Evolutionary conservation across 1,139 yeast genomes (phyloP).

Genomic region (Magnusiomyces ingens): DNA sequence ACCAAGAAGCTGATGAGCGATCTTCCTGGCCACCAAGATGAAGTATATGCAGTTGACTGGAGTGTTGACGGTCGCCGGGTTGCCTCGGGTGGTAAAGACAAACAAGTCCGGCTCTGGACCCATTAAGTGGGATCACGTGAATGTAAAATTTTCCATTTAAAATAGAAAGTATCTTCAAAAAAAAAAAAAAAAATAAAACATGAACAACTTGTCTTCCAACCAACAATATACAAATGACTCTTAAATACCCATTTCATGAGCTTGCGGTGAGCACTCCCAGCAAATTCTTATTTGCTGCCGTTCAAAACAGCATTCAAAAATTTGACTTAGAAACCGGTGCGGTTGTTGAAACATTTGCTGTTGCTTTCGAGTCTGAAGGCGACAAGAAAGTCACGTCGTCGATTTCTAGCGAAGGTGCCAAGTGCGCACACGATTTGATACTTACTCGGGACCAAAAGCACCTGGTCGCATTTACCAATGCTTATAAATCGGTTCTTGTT

Average conservation of each 20-base stretch:
- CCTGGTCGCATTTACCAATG: constrained; percentile 69
- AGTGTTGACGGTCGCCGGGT: constrained; percentile 89
- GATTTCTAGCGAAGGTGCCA: constrained; percentile 7
- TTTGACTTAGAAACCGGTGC: constrained; percentile 15
- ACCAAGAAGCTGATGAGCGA: constrained; percentile 80
- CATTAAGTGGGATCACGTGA: constrained; percentile 39
- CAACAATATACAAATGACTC: neutral
- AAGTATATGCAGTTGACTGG: constrained; percentile 97
- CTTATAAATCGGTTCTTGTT: constrained; percentile 68
- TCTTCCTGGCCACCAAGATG: constrained; percentile 93
- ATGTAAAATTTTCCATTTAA: neutral
- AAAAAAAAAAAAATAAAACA: too few relatives aligned
- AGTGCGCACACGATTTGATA: constrained; percentile 33
- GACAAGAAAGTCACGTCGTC: constrained; percentile 1
- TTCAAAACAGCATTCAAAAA: constrained; percentile 17
- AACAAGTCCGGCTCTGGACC: constrained; percentile 87
- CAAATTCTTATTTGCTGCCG: constrained; percentile 18
- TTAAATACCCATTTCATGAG: constrained; percentile 23
- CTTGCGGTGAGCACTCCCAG: constrained; percentile 18
- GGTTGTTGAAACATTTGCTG: constrained; percentile 11
- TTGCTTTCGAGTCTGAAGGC: constrained; percentile 5
- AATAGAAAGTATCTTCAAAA: neutral
- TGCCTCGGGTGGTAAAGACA: constrained; percentile 96
- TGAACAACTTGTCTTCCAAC: too few relatives aligned
- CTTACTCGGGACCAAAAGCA: constrained; percentile 48